A percentile compares a stretch with the other conserved stretches of the same genome.
phyloP scores from a whole-genome alignment of 176 grass and related monocot species.

The Bonia amplexicaulis region DNA sequence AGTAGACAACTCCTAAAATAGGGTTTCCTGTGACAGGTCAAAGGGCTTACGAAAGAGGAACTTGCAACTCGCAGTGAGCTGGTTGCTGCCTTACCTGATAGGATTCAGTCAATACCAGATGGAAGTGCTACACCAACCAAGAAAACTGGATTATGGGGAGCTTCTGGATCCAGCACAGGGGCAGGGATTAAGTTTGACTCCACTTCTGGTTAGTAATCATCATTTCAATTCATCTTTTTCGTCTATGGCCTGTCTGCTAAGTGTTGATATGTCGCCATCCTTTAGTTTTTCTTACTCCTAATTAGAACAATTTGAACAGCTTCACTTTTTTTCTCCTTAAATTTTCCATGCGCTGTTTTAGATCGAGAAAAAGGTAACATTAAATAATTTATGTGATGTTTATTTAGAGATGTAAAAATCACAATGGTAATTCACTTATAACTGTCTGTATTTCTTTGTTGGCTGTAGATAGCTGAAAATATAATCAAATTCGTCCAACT shows the following conservation, averaged over 20 bases:
- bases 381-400: background rate
- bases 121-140: constrained; percentile 41
- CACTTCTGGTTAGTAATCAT: constrained; percentile 30
- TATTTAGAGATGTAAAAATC: background rate
- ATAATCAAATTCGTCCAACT: background rate
- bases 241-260: background rate
- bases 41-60: constrained; percentile 61
- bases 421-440: background rate
- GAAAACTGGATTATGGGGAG: constrained; percentile 40
- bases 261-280: background rate
- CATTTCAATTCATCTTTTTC: background rate
- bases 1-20: background rate
- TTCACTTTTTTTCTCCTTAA: background rate
- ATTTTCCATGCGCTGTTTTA: background rate
- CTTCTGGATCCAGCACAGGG: constrained; percentile 40
- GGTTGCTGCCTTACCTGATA: constrained; percentile 51
- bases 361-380: background rate
- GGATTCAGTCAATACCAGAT: constrained; percentile 62
- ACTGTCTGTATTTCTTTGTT: background rate
- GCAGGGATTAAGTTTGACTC: constrained; percentile 59
- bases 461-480: background rate
- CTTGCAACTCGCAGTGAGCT: constrained; percentile 39
- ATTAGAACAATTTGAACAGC: background rate
- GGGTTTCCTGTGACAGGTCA: constrained; percentile 30
- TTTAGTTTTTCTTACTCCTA: background rate